Evolutionary conservation across 495 filamentous ascomycete genomes (phyloP), one percentile per base, ranked within the genome.

Genomic region (Xylaria venustula): DNA sequence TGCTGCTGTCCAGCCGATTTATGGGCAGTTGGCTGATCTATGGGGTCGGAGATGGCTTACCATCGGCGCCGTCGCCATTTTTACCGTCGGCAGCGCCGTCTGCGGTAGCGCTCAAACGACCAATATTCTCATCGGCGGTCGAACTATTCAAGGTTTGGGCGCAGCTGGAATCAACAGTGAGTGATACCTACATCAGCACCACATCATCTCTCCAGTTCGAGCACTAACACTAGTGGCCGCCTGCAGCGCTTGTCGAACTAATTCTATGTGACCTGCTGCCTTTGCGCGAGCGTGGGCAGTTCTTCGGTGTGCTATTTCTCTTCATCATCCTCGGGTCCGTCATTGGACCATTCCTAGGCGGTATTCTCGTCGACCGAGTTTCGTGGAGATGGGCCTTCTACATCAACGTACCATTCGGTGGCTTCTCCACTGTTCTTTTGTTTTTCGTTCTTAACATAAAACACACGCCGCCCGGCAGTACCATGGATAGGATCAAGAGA

Each of bases 321-420:
- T 66, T 74, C 32, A 67, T 68, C 56, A 65, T 66, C 19, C 57
- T 95, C 48, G 87, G 90, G 0, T 86, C 81, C 63, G 87, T 91
- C 20, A 82, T 87, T 44, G 90, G 90, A 12, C 90, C 90, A 7
- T 76, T 93, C 45, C 70, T 86, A 36, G 84, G 84, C 8, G 84
- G 84, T 41, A 79, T 72, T 7, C 84, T 86, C 59, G 84, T 81
- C 9, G 77, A 85, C 41, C 69, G 71, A 42, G 72, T 72, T 0
- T 81, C 83, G 1, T 94, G 90, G 90, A 74, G 91, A 60, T 93
- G 90, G 90, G 92, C 88, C 62, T 92, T 93, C 71, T 91, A 86
- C 69, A 89, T 91, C 74, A 91, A 91, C 64, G 71, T 90, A 5
- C 88, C 89, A 1, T 77, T 93, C 51, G 89, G 90, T 42, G 88